Conservation (phyloP, 2,329 filamentous ascomycete genomes). For the Diaporthe aspalathi region DNA sequence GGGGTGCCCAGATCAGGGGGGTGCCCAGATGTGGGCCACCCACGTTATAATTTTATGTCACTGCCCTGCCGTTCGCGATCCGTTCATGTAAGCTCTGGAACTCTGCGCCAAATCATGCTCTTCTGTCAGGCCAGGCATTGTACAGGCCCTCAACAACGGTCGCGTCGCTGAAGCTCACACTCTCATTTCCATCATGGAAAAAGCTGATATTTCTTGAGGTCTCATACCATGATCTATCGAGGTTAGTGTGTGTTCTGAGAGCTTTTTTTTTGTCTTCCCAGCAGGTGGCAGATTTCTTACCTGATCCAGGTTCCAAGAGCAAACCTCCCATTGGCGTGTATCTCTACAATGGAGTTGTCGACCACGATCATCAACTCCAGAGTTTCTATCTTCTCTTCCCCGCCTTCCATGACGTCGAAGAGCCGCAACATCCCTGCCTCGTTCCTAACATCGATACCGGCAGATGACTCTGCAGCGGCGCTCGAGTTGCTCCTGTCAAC, state of each 20-base stretch:
- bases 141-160: conserved; percentile 51
- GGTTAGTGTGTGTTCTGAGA: conserved; percentile 39
- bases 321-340: conserved; percentile 56
- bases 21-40: too few relatives aligned
- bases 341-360: conserved; percentile 52
- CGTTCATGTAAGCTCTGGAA: too few relatives aligned
- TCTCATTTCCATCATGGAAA: conserved; percentile 48
- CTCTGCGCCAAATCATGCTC: too few relatives aligned
- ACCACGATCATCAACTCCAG: conserved; percentile 55
- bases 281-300: conserved; percentile 45
- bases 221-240: conserved; percentile 50
- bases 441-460: conserved; percentile 51
- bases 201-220: conserved; percentile 50
- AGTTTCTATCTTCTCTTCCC: conserved; percentile 48
- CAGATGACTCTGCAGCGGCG: conserved; percentile 52
- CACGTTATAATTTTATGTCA: too few relatives aligned
- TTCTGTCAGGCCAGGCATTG: conserved; percentile 45
- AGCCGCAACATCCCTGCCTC: conserved; percentile 53
- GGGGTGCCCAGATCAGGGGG: too few relatives aligned
- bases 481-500: conserved; percentile 55
- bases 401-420: conserved; percentile 51
- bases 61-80: too few relatives aligned
- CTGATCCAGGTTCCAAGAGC: conserved; percentile 56
- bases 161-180: conserved; percentile 48
- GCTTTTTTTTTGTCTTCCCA: not conserved